These are phyloP conservation scores for Eleusine indica DNA, from an alignment of 176 grass and related monocot genomes.

Conservation along the genomic window DNA sequence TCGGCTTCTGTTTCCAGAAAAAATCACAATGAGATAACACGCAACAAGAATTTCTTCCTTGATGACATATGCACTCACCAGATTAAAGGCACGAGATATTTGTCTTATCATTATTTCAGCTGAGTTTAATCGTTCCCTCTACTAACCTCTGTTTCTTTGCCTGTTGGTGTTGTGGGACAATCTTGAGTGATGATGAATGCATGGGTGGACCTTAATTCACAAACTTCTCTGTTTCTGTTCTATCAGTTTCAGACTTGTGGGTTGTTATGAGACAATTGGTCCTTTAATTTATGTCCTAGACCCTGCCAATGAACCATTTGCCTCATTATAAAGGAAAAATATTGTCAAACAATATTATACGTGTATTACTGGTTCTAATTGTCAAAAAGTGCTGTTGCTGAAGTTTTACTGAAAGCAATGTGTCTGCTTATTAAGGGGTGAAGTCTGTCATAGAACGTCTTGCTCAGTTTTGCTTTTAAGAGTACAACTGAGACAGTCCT, in stretches of 20 bases:
- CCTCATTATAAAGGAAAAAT: neutral
- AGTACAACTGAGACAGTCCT: neutral
- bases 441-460: neutral
- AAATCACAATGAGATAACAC: conserved; percentile 4
- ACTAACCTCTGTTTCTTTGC: conserved; percentile 4
- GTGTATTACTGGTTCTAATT: conserved; percentile 35
- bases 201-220: conserved; percentile 2
- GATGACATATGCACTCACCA: neutral
- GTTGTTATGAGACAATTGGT: conserved; percentile 31
- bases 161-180: neutral
- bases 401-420: conserved; percentile 28
- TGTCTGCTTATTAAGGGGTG: neutral
- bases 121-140: conserved; percentile 27
- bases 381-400: conserved; percentile 35
- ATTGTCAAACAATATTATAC: conserved; percentile 43
- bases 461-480: conserved; percentile 15
- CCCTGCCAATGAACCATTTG: conserved; percentile 15
- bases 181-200: neutral
- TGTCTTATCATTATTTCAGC: neutral
- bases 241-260: conserved; percentile 6
- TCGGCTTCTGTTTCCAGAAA: conserved; percentile 6
- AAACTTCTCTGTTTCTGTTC: conserved; percentile 11
- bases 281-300: conserved; percentile 8
- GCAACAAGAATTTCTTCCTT: neutral
- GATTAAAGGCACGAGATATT: neutral